phyloP scores from a whole-genome alignment of 108 stramenopile species.

The Cyclotella atomus region DNA sequence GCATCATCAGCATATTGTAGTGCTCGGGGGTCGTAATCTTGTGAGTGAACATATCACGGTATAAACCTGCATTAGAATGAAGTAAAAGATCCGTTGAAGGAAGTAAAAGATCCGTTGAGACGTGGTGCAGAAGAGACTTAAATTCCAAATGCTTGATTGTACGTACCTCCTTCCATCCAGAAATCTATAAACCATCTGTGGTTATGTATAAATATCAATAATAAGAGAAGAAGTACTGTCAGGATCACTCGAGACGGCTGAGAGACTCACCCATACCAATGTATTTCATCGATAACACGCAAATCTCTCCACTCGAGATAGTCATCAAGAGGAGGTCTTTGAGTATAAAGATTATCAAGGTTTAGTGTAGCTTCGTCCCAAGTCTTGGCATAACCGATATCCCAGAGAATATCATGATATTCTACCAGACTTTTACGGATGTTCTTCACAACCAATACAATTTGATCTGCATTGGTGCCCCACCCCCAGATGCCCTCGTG shows the following conservation, averaged over 20 bases:
- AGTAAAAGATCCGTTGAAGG: background rate
- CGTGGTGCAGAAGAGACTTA: too few relatives aligned
- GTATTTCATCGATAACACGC: slow-evolving; percentile 29
- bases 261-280: slow-evolving; percentile 34
- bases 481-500: slow-evolving; percentile 56
- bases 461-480: slow-evolving; percentile 39
- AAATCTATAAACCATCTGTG: slow-evolving; percentile 46
- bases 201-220: background rate
- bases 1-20: slow-evolving; percentile 45
- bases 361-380: slow-evolving; percentile 12
- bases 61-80: slow-evolving; percentile 9
- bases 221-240: too few relatives aligned
- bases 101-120: too few relatives aligned
- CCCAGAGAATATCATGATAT: slow-evolving; percentile 46
- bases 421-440: slow-evolving; percentile 28
- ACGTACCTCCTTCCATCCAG: slow-evolving; percentile 40
- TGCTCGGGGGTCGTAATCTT: slow-evolving; percentile 40
- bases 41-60: slow-evolving; percentile 43
- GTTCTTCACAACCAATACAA: slow-evolving; percentile 37
- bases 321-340: slow-evolving; percentile 20
- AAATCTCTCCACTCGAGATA: slow-evolving; percentile 40
- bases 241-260: background rate
- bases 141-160: too few relatives aligned
- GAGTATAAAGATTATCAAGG: background rate
- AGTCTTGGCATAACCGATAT: slow-evolving; percentile 33